Conservation (phyloP, 1,284 basidiomycete genomes). For the Pascua sp. region DNA sequence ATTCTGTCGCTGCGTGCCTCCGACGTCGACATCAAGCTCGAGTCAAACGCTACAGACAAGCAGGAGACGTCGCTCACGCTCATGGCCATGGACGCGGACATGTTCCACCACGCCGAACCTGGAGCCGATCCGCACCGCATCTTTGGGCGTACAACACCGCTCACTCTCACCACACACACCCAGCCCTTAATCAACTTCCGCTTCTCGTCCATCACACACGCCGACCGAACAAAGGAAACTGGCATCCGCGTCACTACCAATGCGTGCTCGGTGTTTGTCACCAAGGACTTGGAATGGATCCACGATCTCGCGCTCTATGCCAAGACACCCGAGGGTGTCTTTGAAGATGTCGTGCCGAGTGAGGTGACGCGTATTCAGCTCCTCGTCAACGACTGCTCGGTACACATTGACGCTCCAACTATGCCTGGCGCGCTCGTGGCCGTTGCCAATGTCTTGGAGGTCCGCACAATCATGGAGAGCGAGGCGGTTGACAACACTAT, state of each 20-base stretch:
- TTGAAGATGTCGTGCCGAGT: conserved; percentile 87
- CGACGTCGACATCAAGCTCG: conserved; percentile 63
- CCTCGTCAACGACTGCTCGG: conserved; percentile 65
- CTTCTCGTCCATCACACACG: conserved; percentile 64
- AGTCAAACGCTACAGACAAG: conserved; percentile 56
- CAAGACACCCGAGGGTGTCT: conserved; percentile 87
- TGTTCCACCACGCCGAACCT: conserved; percentile 39
- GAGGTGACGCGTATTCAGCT: conserved; percentile 73
- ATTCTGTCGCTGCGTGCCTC: conserved; percentile 52
- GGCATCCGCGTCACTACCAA: conserved; percentile 63
- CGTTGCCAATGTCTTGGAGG: conserved; percentile 62
- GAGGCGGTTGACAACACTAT: conserved; percentile 60
- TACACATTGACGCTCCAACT: conserved; percentile 60
- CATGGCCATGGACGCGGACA: conserved; percentile 60
- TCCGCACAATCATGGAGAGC: conserved; percentile 68
- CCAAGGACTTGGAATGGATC: conserved; percentile 64
- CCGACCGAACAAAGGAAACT: conserved; percentile 74
- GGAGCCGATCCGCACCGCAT: conserved; percentile 16
- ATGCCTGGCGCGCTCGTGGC: conserved; percentile 64
- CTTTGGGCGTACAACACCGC: conserved; percentile 33
- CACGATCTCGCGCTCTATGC: conserved; percentile 64
- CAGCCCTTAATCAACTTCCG: conserved; percentile 59
- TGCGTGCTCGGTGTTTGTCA: conserved; percentile 64
- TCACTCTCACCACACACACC: conserved; percentile 30
- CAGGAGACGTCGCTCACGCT: conserved; percentile 68